Conservation (phyloP, 163 green algal genomes). For the Volvox carteri region DNA sequence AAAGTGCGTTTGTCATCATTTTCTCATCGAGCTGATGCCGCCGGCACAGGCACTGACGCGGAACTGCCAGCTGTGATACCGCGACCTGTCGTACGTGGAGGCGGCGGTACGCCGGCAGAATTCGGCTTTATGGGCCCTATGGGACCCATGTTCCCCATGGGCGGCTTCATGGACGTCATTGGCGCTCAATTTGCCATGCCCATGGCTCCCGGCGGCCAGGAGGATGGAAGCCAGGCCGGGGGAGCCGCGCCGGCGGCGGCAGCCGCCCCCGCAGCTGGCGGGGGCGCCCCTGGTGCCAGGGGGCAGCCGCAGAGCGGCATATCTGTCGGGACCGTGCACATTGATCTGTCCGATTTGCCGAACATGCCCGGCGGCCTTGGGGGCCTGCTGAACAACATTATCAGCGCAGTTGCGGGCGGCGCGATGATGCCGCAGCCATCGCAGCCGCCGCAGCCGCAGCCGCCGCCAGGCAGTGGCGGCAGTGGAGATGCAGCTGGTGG, state of each 20-base stretch:
- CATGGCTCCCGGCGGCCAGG: not conserved
- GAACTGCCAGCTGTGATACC: constrained; percentile 17
- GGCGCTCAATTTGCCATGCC: constrained; percentile 24
- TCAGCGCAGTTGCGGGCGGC: not conserved
- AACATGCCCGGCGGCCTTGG: constrained; percentile 12
- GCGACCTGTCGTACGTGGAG: not conserved
- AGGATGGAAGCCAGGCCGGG: not conserved
- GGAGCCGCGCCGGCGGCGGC: not conserved
- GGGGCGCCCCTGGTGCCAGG: not conserved
- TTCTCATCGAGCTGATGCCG: no score
- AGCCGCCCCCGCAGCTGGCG: not conserved
- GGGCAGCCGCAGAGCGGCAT: not conserved
- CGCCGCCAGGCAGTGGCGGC: not conserved
- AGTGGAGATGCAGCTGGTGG: not conserved
- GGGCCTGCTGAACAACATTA: constrained; percentile 22
- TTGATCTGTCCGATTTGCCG: not conserved
- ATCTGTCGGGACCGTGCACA: constrained; percentile 18
- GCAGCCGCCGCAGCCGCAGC: not conserved
- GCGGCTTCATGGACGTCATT: constrained; percentile 37
- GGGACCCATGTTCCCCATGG: constrained; percentile 23
- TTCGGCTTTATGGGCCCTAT: not conserved
- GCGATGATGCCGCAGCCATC: not conserved
- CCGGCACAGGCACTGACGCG: constrained; percentile 15
- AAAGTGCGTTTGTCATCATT: no score
- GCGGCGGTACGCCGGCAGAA: not conserved